Evolutionary conservation across 441 rosid species (phyloP).

Genomic region (Jatropha multifida): DNA sequence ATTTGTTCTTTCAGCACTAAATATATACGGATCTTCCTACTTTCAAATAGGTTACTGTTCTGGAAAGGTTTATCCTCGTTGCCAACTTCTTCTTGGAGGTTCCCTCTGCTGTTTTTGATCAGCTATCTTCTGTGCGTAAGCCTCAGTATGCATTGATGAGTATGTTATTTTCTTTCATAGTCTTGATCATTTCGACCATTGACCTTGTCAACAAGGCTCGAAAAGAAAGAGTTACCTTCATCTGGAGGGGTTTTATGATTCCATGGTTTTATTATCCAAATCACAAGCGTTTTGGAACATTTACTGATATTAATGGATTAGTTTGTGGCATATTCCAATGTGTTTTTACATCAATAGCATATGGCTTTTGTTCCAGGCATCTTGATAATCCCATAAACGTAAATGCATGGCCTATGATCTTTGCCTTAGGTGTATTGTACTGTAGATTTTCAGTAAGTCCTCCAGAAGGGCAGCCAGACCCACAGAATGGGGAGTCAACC

Average conservation of each 20-base stretch:
- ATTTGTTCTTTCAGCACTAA: too few species aligned
- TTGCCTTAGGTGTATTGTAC: background rate
- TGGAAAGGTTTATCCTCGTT: too few species aligned
- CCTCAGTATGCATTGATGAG: background rate
- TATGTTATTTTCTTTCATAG: background rate
- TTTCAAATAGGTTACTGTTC: too few species aligned
- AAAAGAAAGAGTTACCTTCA: background rate
- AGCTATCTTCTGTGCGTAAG: background rate
- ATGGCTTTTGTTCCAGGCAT: background rate
- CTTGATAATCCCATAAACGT: constrained; percentile 7
- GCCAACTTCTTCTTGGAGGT: background rate
- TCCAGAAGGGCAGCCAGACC: background rate
- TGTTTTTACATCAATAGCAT: background rate
- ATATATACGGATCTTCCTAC: too few species aligned
- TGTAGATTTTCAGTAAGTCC: background rate
- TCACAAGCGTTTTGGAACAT: background rate
- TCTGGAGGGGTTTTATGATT: background rate
- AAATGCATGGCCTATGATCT: background rate
- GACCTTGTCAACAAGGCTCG: background rate
- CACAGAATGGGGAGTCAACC: too few species aligned
- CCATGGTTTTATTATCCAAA: background rate
- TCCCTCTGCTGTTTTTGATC: background rate
- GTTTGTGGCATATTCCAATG: background rate
- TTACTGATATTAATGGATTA: background rate
- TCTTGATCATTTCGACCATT: background rate